Base-by-base conservation (phyloP, 1,139 yeast genomes). In the Candida sojae region DNA sequence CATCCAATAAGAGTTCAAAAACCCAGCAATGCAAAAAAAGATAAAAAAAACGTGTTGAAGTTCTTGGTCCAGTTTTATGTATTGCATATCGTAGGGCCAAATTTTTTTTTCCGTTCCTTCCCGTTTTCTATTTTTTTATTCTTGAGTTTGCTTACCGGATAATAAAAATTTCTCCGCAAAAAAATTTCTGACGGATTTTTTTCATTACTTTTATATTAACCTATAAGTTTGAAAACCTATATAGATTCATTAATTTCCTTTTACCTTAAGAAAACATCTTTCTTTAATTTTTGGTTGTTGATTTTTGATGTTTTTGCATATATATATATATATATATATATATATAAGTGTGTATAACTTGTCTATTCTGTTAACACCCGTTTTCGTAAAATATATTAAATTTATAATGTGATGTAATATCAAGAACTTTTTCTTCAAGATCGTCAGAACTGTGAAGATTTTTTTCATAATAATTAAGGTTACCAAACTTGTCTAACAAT, bases 401-500 rank as follows among this genome's bases (percentile, higher is more conserved):
- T 34, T 44, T 47, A 30, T 50, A 55, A 47, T 51, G 56, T 12
- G 50, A 48, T 10, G 52, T 48, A 13, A 46, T 43, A 37, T 45
- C 44, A 25, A 39, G 48, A 28, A 48, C 43, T 11, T 48, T 44
- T 4, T 36, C 49, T 9, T 36, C 38, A 13, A 54, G 40, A 44
- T 58, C 58, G 48, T 70, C 75, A 2, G 66, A 54, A 33, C 54
- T 53, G 51, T 71, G 71, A 17, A 75, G 51, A 52, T 72, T 70
- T 34, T 66, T 57, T 56, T 76, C 80, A 48, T 65, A 70, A 55
- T 75, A 75, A 48, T 70, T 66, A 42, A 76, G 56, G 13, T 53
- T 50, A 2, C 87, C 86, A 5, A 63, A 48, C 35, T 72, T 75
- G 56, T 78, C 80, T 9, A 89, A 75, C 21, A 90, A 60, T 5